phyloP scores from a whole-genome alignment of 2,329 filamentous ascomycete genomes.

The Ophiostoma angusticollis region DNA sequence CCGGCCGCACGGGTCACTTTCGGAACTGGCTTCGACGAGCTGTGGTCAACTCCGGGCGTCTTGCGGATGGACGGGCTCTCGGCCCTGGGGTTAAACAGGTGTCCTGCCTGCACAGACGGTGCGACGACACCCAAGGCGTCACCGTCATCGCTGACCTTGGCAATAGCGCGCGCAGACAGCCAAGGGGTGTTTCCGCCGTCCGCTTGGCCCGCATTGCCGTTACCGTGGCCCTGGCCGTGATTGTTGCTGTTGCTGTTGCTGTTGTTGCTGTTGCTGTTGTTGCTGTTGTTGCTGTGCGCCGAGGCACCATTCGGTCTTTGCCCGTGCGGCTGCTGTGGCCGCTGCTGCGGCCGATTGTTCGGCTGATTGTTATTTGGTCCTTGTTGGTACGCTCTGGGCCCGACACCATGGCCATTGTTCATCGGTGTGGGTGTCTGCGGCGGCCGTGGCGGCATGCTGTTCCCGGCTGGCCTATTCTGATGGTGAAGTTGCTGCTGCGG shows the following conservation, averaged over 20 bases:
- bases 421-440: slow-evolving; percentile 10
- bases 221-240: slow-evolving; percentile 2
- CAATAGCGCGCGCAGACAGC: slow-evolving; percentile 57
- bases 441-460: slow-evolving; percentile 8
- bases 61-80: slow-evolving; percentile 80
- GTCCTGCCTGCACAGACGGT: slow-evolving; percentile 30
- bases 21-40: slow-evolving; percentile 58
- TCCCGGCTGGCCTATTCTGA: not conserved
- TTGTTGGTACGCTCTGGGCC: slow-evolving; percentile 4
- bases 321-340: not conserved
- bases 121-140: slow-evolving; percentile 28
- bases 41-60: slow-evolving; percentile 77
- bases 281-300: not conserved
- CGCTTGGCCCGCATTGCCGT: slow-evolving; percentile 3
- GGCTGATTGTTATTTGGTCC: slow-evolving; percentile 1
- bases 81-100: slow-evolving; percentile 58
- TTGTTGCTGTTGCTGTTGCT: slow-evolving; percentile 12
- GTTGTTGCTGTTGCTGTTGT: slow-evolving; percentile 1
- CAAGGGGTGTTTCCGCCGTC: slow-evolving; percentile 50
- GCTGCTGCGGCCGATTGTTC: not conserved
- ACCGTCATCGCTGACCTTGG: slow-evolving; percentile 32
- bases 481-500: slow-evolving; percentile 11
- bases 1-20: slow-evolving; percentile 30
- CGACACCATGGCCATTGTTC: slow-evolving; percentile 1
- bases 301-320: no score